Evolutionary conservation across 208 protist genomes (phyloP).

Genomic region (Phytomonas francai): DNA sequence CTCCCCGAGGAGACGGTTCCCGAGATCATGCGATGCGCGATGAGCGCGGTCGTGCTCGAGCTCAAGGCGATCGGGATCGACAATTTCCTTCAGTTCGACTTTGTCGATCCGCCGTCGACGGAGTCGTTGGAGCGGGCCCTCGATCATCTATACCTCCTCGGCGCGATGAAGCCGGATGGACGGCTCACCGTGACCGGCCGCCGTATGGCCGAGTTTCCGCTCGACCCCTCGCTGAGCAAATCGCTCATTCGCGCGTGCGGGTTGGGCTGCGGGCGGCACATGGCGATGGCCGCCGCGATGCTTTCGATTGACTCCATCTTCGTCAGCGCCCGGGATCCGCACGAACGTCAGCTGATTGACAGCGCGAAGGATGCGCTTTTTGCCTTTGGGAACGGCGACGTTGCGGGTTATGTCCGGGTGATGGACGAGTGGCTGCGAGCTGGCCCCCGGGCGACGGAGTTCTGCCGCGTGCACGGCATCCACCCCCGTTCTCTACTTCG

Average conservation of each 20-base stretch:
- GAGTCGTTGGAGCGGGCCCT: conserved; percentile 95
- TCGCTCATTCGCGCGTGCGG: conserved; percentile 68
- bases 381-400: conserved; percentile 75
- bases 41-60: conserved; percentile 94
- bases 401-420: conserved; percentile 70
- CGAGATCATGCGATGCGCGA: conserved; percentile 95
- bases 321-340: conserved; percentile 89
- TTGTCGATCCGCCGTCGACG: conserved; percentile 95
- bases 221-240: conserved; percentile 97
- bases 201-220: conserved; percentile 98
- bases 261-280: conserved; percentile 77
- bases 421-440: conserved; percentile 82
- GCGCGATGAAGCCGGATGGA: conserved; percentile 97
- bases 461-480: conserved; percentile 70
- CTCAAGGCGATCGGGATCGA: conserved; percentile 97
- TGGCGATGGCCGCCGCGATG: conserved; percentile 87
- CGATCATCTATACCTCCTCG: conserved; percentile 97
- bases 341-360: conserved; percentile 49
- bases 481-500: conserved; percentile 60
- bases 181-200: conserved; percentile 92
- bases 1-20: conserved; percentile 90
- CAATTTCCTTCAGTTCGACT: conserved; percentile 96
- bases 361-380: conserved; percentile 75
- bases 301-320: conserved; percentile 95
- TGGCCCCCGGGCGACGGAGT: conserved; percentile 55